These are phyloP conservation scores for Didymella glomerata DNA, from an alignment of 2,329 filamentous ascomycete species.

Conservation along the genomic window DNA sequence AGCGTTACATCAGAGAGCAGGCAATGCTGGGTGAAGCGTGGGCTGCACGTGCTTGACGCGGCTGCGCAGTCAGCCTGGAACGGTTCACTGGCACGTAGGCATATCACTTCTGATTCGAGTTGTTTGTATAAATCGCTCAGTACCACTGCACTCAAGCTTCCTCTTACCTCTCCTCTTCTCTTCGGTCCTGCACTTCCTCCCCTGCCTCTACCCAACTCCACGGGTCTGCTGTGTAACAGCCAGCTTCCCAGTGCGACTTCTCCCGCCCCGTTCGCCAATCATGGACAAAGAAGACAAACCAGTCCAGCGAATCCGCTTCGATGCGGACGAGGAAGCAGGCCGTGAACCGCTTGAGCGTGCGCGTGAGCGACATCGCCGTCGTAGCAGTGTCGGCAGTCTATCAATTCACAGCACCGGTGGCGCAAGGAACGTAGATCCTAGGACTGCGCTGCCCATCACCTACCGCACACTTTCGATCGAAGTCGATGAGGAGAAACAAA, in stretches of 20 bases:
- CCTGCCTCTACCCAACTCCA: conserved; percentile 12
- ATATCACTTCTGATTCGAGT: conserved; percentile 13
- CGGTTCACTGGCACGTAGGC: conserved; percentile 9
- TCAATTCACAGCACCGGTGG: conserved; percentile 48
- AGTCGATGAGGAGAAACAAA: conserved; percentile 47
- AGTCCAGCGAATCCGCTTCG: conserved; percentile 31
- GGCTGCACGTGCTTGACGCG: conserved; percentile 11
- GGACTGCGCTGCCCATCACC: conserved; percentile 54
- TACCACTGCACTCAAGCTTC: conserved; percentile 2
- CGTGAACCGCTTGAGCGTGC: conserved; percentile 35
- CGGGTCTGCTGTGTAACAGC: conserved; percentile 22
- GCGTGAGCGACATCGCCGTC: conserved; percentile 35
- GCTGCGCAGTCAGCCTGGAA: conserved; percentile 9
- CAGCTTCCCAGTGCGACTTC: conserved; percentile 16
- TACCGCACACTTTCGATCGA: conserved; percentile 58
- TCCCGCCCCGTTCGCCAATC: conserved; percentile 1
- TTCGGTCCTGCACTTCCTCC: conserved; percentile 10
- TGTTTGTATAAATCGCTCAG: conserved; percentile 21
- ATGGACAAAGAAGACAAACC: conserved; percentile 43
- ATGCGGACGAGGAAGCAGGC: conserved; percentile 46
- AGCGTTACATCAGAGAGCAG: conserved; percentile 1
- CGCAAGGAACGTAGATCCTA: conserved; percentile 52
- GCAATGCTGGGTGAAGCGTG: conserved; percentile 3
- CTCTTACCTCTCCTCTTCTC: conserved; percentile 20
- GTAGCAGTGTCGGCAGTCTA: conserved; percentile 49